Evolutionary conservation across 1,139 yeast genomes (phyloP).

Genomic region (Keqinozyma sinolaborantium): DNA sequence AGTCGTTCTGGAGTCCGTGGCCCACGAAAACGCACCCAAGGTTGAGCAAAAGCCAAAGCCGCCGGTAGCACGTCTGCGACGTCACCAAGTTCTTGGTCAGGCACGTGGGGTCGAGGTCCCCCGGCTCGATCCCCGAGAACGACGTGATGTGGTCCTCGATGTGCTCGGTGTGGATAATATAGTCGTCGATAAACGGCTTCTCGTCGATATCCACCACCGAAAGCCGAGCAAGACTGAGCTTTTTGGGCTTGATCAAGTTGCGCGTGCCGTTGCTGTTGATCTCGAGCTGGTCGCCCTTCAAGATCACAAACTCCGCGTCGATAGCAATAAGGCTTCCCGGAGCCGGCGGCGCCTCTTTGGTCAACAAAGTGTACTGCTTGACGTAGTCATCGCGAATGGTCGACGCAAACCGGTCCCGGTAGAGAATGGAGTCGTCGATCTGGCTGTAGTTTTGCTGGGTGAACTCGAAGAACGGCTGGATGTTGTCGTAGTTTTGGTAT

Average conservation of each 20-base stretch:
- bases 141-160: conserved; percentile 86
- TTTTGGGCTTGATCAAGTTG: conserved; percentile 69
- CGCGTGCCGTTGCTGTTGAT: conserved; percentile 66
- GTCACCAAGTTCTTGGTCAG: conserved; percentile 76
- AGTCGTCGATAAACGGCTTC: conserved; percentile 88
- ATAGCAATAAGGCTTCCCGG: conserved; percentile 83
- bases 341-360: conserved; percentile 64
- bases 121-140: conserved; percentile 89
- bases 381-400: conserved; percentile 58
- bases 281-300: conserved; percentile 79
- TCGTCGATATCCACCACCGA: conserved; percentile 74
- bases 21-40: conserved; percentile 93
- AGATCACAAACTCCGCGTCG: conserved; percentile 93
- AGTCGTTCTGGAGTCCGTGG: conserved; percentile 89
- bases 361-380: conserved; percentile 63
- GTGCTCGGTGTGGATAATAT: conserved; percentile 68
- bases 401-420: conserved; percentile 74
- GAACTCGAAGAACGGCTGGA: conserved; percentile 14
- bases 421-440: conserved; percentile 63
- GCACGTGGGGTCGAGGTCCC: conserved; percentile 72
- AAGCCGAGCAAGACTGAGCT: conserved; percentile 79
- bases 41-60: conserved; percentile 83
- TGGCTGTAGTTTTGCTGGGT: conserved; percentile 12
- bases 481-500: conserved; percentile 48
- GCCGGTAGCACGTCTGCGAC: conserved; percentile 79